Base-by-base conservation (phyloP, 2,329 filamentous ascomycete species). In the Geosmithia morbida region DNA sequence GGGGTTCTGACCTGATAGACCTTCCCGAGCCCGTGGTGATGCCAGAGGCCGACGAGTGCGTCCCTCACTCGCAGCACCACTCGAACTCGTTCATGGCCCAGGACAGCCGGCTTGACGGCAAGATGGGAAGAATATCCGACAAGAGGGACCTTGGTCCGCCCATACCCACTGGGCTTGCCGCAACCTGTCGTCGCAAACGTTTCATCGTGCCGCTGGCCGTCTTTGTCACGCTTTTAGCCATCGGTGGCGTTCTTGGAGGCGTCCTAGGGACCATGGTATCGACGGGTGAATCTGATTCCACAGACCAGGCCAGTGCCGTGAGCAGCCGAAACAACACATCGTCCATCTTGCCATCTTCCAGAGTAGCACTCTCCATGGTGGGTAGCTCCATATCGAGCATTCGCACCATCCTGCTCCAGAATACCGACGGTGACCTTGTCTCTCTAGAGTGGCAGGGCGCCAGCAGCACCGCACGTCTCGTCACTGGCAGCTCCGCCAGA, bases 371-470 rank as follows among this genome's bases (percentile, higher is more conserved):
- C n/a, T 22, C 43, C 26, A 45, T 33, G 13, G 26, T 22, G 4
- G 26, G 43, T 10, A 44, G 22, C 10, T 41, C 46, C 2, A 11
- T 16, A 18, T 43, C 46, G 7, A 47, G 26, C 19, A 19, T 43
- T 40, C 40, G 40, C 26, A 20, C 37, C 46, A 30, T 48, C 46
- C 19, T 48, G 17, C 20, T 45, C 33, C 46, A 48, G 19, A 16
- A 40, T 30, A 17, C 5, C 1, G 46, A 48, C 29, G 43, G 46
- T 5, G 46, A 48, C 18, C 41, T 48, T 11, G 18, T 30, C 13
- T 19, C 44, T 10, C 19, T 48, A 20, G 43, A 48, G 37, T 48
- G 37, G 33, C 47, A 42, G 2, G 47, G 47, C 20, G 45, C 47
- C n/a, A 45, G 29, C 13, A 29, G 33, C 37, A 30, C 22, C 11